phyloP scores from a whole-genome alignment of 345 rosid genomes.

The Cardiospermum halicacabum region DNA sequence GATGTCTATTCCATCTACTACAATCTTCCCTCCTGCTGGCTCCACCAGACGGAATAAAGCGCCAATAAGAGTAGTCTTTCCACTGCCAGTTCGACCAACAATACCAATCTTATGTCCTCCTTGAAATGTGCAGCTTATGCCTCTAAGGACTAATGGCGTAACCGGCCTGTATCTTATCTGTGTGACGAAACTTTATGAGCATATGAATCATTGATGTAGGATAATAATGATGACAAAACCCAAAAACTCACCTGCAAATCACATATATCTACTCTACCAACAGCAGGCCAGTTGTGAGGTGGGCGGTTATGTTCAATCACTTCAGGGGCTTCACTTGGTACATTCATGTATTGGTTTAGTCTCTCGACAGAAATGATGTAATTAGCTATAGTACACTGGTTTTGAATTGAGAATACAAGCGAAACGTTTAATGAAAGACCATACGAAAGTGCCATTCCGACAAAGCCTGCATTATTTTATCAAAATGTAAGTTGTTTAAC shows the following conservation, averaged over 20 bases:
- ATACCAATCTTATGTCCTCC: constrained; percentile 96
- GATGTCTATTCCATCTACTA: constrained; percentile 83
- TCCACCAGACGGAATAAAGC: constrained; percentile 91
- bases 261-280: constrained; percentile 75
- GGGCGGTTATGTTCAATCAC: constrained; percentile 71
- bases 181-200: constrained; percentile 16
- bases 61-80: constrained; percentile 87
- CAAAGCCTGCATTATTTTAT: constrained; percentile 74
- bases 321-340: constrained; percentile 89
- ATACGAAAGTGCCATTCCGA: constrained; percentile 97
- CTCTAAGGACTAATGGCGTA: constrained; percentile 69
- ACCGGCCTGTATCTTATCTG: constrained; percentile 78
- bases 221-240: not conserved
- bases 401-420: constrained; percentile 73
- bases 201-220: not conserved
- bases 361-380: constrained; percentile 92
- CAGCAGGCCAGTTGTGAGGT: constrained; percentile 70
- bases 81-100: constrained; percentile 94
- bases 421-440: constrained; percentile 83
- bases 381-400: constrained; percentile 82
- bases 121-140: constrained; percentile 74
- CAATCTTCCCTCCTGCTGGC: constrained; percentile 73
- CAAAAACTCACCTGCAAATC: constrained; percentile 57
- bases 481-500: not conserved
- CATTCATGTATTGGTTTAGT: constrained; percentile 82